Conservation (phyloP, 768 basidiomycete genomes). For the Boletus insuetus region DNA sequence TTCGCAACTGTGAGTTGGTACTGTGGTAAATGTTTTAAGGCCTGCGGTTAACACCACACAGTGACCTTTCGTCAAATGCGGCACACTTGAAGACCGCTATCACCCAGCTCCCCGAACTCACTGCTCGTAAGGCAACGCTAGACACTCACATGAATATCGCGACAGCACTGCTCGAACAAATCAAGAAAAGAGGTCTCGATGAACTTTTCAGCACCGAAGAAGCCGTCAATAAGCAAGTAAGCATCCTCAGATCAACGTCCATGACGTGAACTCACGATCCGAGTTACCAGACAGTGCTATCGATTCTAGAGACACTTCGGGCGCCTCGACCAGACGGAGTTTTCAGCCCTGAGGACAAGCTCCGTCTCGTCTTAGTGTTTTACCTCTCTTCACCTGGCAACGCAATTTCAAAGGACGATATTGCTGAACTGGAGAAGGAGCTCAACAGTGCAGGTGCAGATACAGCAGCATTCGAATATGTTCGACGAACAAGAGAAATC, state of each 20-base stretch:
- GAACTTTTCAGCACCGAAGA: conserved; percentile 98
- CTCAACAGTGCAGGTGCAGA: conserved; percentile 82
- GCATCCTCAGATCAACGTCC: neutral
- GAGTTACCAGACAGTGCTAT: conserved; percentile 58
- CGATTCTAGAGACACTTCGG: conserved; percentile 86
- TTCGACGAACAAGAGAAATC: conserved; percentile 87
- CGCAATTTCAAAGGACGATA: conserved; percentile 81
- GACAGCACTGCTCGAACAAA: conserved; percentile 89
- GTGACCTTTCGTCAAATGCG: conserved; percentile 92
- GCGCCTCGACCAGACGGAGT: conserved; percentile 60
- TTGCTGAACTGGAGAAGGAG: conserved; percentile 84
- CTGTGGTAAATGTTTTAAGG: neutral
- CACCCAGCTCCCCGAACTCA: conserved; percentile 93
- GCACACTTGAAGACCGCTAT: conserved; percentile 95
- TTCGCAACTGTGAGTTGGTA: conserved; percentile 72
- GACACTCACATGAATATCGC: conserved; percentile 99
- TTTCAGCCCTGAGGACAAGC: conserved; percentile 78
- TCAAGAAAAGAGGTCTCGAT: conserved; percentile 92
- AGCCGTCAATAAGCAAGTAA: conserved; percentile 79
- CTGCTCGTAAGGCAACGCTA: conserved; percentile 92
- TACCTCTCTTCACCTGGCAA: conserved; percentile 87
- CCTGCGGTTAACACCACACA: conserved; percentile 6
- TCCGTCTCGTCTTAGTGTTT: conserved; percentile 92
- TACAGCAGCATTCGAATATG: conserved; percentile 84
- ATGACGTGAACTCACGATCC: neutral